Evolutionary conservation across 768 basidiomycete species (phyloP), one percentile per base, ranked within the genome.

Genomic region (Pleurotus tuoliensis): DNA sequence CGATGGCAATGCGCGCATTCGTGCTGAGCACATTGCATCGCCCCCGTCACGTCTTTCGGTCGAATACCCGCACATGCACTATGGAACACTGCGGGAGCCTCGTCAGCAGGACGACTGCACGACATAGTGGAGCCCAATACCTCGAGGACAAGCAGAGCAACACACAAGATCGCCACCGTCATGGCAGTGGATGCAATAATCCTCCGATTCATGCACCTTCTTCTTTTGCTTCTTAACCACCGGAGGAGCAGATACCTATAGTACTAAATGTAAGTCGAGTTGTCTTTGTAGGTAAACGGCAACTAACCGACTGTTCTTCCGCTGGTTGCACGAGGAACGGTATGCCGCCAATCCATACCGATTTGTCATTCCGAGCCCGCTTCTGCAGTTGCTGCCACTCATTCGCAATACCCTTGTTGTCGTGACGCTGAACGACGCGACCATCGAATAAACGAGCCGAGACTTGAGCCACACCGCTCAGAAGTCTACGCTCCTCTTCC

Each of bases 381-480:
- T 81, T 80, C 60, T 78, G 74, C 18, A 79, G 47, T 37, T 74
- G 72, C 39, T 65, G 64, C 82, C 80, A 82, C 57, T 78, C 76
- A 7, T 68, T 58, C 2, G 76, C 77, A 44, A 78, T 81, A 34
- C 80, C 67, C 47, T 58, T 60, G 39, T 60, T 60, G 15, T 55
- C 41, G 30, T 39, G 22, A 9, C 20, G 55, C n/a, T 70, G 51
- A 20, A 80, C 59, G 47, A 80, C 30, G 59, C 72, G 73, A 7
- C 84, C 84, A 57, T 86, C 83, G 56, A 85, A 86, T 16, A 86
- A 64, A 30, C 82, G 72, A 47, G 78, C 80, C 56, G 79, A 77
- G 15, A 86, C 84, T 55, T 79, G 78, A 5, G 82, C 83, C n/a
- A 83, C 71, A 5, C 83, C 83, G 22, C 72, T 76, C 40, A 86